phyloP scores from a whole-genome alignment of 1,139 yeast species.

The Pichia sp. region DNA sequence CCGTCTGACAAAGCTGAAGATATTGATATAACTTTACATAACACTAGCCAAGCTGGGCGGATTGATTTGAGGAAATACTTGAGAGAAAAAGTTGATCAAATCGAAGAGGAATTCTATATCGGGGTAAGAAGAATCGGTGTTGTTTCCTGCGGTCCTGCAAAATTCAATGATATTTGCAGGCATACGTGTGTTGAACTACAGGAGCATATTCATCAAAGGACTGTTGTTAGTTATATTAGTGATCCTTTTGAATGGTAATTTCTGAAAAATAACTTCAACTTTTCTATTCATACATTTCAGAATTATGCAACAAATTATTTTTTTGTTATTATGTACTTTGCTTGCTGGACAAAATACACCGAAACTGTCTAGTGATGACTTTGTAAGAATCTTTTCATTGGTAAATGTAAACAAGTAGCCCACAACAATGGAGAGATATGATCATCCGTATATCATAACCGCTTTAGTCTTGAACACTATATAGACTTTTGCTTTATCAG shows the following conservation, averaged over 20 bases:
- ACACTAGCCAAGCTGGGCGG: slow-evolving; percentile 3
- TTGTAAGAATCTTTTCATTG: too few species aligned
- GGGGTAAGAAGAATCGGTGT: slow-evolving; percentile 12
- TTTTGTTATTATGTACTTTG: too few species aligned
- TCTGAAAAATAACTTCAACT: neutral
- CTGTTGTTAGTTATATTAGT: neutral
- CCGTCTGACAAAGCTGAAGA: neutral
- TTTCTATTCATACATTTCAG: too few species aligned
- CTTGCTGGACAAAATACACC: too few species aligned
- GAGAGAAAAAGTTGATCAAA: neutral
- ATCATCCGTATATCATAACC: too few species aligned
- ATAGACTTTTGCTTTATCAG: too few species aligned
- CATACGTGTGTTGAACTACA: slow-evolving; percentile 10
- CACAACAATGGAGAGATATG: too few species aligned
- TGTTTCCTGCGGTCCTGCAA: slow-evolving; percentile 16
- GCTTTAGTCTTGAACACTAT: too few species aligned
- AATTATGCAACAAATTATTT: too few species aligned
- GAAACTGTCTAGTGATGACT: too few species aligned
- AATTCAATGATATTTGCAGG: slow-evolving; percentile 12
- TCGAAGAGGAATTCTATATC: slow-evolving; percentile 1
- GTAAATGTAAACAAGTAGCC: too few species aligned
- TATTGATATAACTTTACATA: slow-evolving; percentile 8
- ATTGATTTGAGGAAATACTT: slow-evolving; percentile 6
- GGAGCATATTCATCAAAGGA: neutral
- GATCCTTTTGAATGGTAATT: slow-evolving; percentile 3